phyloP scores from a whole-genome alignment of 2,329 filamentous ascomycete genomes.

The Aspergillus brunneoviolaceus region DNA sequence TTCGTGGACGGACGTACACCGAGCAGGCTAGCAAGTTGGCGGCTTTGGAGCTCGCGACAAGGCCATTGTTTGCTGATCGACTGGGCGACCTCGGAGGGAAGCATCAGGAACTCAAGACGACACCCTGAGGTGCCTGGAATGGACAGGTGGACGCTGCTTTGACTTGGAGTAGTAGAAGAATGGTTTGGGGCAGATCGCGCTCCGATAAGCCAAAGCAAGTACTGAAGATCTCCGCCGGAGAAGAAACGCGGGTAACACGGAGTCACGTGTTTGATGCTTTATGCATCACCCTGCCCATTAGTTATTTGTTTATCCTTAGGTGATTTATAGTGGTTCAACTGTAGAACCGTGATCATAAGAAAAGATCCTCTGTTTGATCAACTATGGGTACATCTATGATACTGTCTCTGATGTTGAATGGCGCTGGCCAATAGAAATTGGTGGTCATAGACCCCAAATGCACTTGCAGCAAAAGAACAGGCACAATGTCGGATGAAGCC shows the following conservation, averaged over 20 bases:
- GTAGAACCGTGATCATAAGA: not conserved
- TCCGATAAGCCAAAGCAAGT: not conserved
- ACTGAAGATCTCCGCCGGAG: not conserved
- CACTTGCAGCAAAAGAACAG: not conserved
- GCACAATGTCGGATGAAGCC: not conserved
- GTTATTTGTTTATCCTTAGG: not conserved
- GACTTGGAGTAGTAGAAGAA: not conserved
- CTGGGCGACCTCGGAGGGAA: constrained; percentile 34
- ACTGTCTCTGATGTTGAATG: constrained; percentile 26
- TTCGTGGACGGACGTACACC: constrained; percentile 30
- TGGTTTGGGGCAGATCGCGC: not conserved
- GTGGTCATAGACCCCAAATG: constrained; percentile 15
- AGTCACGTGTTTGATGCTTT: constrained; percentile 1
- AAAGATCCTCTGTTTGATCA: constrained; percentile 15
- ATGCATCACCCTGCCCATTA: not conserved
- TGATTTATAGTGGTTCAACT: no score
- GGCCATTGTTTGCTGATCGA: constrained; percentile 44
- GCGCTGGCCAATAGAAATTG: constrained; percentile 14
- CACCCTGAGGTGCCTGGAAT: not conserved
- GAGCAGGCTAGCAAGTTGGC: constrained; percentile 43
- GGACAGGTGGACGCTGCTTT: not conserved
- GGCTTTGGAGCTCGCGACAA: constrained; percentile 44
- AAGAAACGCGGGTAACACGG: constrained; percentile 1
- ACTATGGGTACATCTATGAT: constrained; percentile 40
- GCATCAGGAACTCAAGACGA: constrained; percentile 19